These are phyloP conservation scores for Mallotus nudiflorus DNA, from an alignment of 345 rosid genomes.

Conservation along the genomic window DNA sequence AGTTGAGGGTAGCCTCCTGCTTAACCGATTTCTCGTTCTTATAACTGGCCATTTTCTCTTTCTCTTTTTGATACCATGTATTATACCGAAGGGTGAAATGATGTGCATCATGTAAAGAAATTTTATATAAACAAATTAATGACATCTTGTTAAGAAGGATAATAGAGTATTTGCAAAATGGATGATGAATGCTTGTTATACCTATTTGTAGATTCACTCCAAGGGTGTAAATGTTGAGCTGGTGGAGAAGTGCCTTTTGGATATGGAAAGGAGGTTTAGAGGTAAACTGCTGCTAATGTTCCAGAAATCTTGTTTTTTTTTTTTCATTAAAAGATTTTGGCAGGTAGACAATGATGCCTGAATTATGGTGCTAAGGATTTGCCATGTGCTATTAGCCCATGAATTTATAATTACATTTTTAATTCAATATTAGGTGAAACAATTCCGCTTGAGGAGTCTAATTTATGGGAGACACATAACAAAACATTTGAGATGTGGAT, in stretches of 20 bases:
- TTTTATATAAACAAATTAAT: too few species aligned
- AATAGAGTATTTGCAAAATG: background rate
- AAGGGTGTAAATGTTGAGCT: conserved; percentile 68
- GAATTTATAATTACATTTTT: conserved; percentile 17
- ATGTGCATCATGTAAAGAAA: too few species aligned
- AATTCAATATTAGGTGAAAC: conserved; percentile 52
- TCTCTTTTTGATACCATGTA: conserved; percentile 3
- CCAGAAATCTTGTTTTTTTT: background rate
- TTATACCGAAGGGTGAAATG: background rate
- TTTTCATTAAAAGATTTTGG: background rate
- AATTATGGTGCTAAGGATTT: background rate
- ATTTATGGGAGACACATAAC: conserved; percentile 69
- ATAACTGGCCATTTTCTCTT: background rate
- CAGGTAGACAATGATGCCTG: background rate
- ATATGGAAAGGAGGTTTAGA: conserved; percentile 62
- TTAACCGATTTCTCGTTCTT: too few species aligned
- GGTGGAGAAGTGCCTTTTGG: conserved; percentile 71
- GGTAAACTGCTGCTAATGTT: conserved; percentile 36
- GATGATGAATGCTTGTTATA: background rate
- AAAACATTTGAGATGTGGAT: conserved; percentile 86
- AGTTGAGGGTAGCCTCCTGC: too few species aligned
- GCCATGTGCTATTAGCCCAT: conserved; percentile 14
- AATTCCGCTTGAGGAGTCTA: conserved; percentile 56
- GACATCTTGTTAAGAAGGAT: background rate
- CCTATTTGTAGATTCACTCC: conserved; percentile 67